These are phyloP conservation scores for Pachyrhizus erosus DNA, from an alignment of 306 rosid species.

Conservation along the genomic window DNA sequence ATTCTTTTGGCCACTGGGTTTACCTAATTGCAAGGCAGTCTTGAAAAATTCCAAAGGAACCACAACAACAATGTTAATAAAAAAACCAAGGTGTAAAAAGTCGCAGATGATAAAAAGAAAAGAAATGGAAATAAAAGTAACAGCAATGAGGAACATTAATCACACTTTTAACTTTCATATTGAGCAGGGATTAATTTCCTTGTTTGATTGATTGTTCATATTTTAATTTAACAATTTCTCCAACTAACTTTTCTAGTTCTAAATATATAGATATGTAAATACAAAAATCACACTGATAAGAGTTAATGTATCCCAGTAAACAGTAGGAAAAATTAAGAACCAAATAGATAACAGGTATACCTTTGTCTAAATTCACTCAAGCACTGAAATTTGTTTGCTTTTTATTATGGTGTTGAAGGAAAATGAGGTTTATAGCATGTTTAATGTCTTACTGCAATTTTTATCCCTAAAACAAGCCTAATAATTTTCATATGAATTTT, in stretches of 20 bases:
- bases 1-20: not conserved
- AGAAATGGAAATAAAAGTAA: not conserved
- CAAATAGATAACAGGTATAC: not conserved
- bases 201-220: not conserved
- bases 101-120: not conserved
- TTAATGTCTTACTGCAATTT: conserved; percentile 4
- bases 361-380: not conserved
- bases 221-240: not conserved
- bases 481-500: conserved; percentile 16
- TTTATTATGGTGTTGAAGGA: conserved; percentile 6
- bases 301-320: not conserved
- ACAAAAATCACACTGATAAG: not conserved
- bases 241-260: not conserved
- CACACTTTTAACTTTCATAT: conserved; percentile 9
- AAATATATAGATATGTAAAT: not conserved
- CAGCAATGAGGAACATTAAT: not conserved
- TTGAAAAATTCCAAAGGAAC: not conserved
- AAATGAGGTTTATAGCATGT: conserved; percentile 10
- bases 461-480: conserved; percentile 25
- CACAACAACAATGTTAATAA: not conserved
- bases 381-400: not conserved
- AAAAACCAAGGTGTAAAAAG: not conserved
- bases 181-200: not conserved
- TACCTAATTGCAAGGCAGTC: not conserved
- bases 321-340: not conserved